Conservation (phyloP, 2,329 filamentous ascomycete species). For the Fulvia fulva region DNA sequence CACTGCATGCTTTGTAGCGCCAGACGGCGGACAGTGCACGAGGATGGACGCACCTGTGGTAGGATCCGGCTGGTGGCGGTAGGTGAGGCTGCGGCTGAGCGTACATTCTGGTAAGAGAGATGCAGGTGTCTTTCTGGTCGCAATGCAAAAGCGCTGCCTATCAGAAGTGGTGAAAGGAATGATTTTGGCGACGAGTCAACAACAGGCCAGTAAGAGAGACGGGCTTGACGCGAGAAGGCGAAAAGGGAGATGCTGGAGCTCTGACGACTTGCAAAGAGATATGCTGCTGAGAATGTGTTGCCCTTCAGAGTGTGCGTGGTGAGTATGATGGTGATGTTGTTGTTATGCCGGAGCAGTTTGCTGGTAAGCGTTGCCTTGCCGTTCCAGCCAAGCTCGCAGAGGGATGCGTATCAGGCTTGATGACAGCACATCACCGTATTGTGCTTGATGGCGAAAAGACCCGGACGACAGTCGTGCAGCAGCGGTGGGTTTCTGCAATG, state of each 20-base stretch:
- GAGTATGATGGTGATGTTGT: neutral
- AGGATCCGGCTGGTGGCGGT: slow-evolving; percentile 3
- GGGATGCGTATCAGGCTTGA: neutral
- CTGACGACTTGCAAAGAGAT: slow-evolving; percentile 14
- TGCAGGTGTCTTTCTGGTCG: slow-evolving; percentile 9
- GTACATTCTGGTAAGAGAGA: slow-evolving; percentile 9
- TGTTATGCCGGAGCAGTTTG: slow-evolving; percentile 4
- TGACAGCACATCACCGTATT: slow-evolving; percentile 2
- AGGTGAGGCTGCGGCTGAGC: slow-evolving; percentile 3
- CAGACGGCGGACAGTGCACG: neutral
- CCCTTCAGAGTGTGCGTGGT: slow-evolving; percentile 5
- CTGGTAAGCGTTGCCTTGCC: neutral
- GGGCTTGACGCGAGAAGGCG: slow-evolving; percentile 6
- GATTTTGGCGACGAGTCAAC: neutral
- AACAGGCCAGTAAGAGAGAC: slow-evolving; percentile 2
- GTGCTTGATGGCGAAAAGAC: too few relatives aligned
- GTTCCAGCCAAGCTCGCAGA: neutral
- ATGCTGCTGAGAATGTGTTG: slow-evolving; percentile 8
- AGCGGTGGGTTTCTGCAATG: too few relatives aligned
- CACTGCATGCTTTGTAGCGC: too few relatives aligned
- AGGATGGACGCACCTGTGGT: slow-evolving; percentile 13
- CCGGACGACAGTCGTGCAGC: too few relatives aligned
- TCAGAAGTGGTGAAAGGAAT: slow-evolving; percentile 3
- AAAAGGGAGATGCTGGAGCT: slow-evolving; percentile 7
- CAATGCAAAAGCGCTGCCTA: neutral